Percentiles rank a stretch among this genome's conserved stretches.
Evolutionary conservation across 768 basidiomycete genomes (phyloP).

Genomic region (Clathrus columnatus): DNA sequence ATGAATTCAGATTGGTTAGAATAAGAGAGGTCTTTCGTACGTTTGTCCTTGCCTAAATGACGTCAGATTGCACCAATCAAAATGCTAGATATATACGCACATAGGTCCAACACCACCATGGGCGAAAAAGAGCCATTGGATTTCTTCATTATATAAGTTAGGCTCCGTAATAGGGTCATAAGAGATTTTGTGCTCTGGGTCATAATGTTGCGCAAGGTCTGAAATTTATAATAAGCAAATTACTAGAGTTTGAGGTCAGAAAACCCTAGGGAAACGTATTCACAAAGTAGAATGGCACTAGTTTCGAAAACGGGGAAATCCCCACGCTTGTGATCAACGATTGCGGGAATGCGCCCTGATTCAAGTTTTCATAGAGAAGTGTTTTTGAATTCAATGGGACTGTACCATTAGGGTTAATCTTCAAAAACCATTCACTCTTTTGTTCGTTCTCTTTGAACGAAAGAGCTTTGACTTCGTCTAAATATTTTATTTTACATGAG

Average conservation of each 20-base stretch:
- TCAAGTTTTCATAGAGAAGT: neutral
- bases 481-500: neutral
- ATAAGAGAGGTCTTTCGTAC: neutral
- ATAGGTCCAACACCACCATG: conserved; percentile 80
- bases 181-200: conserved; percentile 61
- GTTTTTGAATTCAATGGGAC: neutral
- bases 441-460: conserved; percentile 9
- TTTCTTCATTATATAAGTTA: conserved; percentile 57
- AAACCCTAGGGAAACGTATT: neutral
- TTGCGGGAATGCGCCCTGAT: conserved; percentile 50
- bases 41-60: conserved; percentile 4
- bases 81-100: conserved; percentile 37
- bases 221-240: neutral
- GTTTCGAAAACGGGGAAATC: conserved; percentile 67
- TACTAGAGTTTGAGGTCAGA: neutral
- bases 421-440: conserved; percentile 10
- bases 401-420: conserved; percentile 7
- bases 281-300: conserved; percentile 68
- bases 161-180: conserved; percentile 47
- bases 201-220: conserved; percentile 68
- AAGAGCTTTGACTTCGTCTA: conserved; percentile 3
- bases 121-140: conserved; percentile 86
- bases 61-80: neutral
- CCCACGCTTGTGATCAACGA: conserved; percentile 40
- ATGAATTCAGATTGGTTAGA: neutral